Evolutionary conservation across 2,329 filamentous ascomycete genomes (phyloP).

Genomic region (Aspergillus fijiensis): DNA sequence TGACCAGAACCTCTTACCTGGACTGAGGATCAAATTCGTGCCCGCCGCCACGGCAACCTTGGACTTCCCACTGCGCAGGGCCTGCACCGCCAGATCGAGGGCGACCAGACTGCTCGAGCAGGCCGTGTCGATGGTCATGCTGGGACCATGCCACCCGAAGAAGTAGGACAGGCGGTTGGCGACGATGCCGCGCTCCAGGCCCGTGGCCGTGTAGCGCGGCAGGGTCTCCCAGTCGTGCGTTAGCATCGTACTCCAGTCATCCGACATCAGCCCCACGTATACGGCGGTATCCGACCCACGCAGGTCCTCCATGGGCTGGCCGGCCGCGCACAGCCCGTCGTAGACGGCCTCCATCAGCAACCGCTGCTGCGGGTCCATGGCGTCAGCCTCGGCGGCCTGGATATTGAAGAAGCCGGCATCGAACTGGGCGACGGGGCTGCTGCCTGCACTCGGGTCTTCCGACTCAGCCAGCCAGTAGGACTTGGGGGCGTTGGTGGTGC

Average conservation of each 20-base stretch:
- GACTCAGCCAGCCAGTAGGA: too few relatives aligned
- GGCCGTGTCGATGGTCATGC: conserved; percentile 31
- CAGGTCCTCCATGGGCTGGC: background rate
- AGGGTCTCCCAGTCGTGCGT: conserved; percentile 13
- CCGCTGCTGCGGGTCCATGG: conserved; percentile 16
- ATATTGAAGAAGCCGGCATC: conserved; percentile 14
- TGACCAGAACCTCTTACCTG: conserved; percentile 10
- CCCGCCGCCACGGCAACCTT: conserved; percentile 23
- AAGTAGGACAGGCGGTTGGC: conserved; percentile 17
- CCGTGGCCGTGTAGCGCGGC: conserved; percentile 15
- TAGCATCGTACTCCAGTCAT: conserved; percentile 21
- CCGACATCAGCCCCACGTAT: conserved; percentile 21
- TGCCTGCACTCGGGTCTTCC: too few relatives aligned
- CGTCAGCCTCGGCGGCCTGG: conserved; percentile 16
- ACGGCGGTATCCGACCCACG: conserved; percentile 6
- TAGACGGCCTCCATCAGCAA: conserved; percentile 13
- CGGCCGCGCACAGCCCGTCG: conserved; percentile 11
- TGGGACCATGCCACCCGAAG: background rate
- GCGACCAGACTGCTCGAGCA: conserved; percentile 42
- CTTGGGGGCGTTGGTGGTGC: too few relatives aligned
- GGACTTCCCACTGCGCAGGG: conserved; percentile 22
- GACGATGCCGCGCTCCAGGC: conserved; percentile 11
- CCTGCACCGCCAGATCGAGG: conserved; percentile 38
- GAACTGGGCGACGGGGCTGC: too few relatives aligned
- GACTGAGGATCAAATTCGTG: conserved; percentile 24